A percentile compares a stretch with the other conserved stretches of the same genome.
These are phyloP conservation scores for Lindgomyces ingoldianus DNA, from an alignment of 495 filamentous ascomycete genomes.

Conservation along the genomic window DNA sequence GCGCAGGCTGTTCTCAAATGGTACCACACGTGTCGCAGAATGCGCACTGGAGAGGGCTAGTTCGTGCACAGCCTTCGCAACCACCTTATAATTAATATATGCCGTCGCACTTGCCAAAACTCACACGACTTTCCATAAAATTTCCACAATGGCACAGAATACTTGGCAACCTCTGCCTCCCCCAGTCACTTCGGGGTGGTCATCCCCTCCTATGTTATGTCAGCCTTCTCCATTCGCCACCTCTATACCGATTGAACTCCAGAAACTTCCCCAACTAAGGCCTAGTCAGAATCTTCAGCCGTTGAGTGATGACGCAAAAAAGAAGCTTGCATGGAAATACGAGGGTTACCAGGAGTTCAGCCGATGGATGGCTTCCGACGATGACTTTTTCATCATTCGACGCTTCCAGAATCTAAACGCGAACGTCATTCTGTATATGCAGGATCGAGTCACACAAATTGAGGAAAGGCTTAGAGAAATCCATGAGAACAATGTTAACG, in stretches of 20 bases:
- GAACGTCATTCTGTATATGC: conserved; percentile 41
- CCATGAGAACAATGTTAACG: conserved; percentile 11
- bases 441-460: conserved; percentile 36
- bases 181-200: not conserved
- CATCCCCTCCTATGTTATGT: too few relatives aligned
- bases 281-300: not conserved
- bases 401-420: conserved; percentile 42
- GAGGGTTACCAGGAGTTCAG: conserved; percentile 44
- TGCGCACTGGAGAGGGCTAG: not conserved
- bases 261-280: not conserved
- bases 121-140: not conserved
- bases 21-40: not conserved
- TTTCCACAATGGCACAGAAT: not conserved
- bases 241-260: not conserved
- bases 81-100: not conserved
- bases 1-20: not conserved
- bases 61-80: not conserved
- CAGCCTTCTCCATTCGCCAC: not conserved
- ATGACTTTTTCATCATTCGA: conserved; percentile 46
- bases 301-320: not conserved
- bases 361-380: conserved; percentile 45
- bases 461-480: conserved; percentile 33
- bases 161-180: not conserved
- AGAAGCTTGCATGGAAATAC: conserved; percentile 40
- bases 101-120: not conserved